A percentile compares a stretch with the other conserved stretches of the same genome.
These are phyloP conservation scores for Arabidopsis suecica DNA, from an alignment of 345 rosid genomes.

Conservation along the genomic window DNA sequence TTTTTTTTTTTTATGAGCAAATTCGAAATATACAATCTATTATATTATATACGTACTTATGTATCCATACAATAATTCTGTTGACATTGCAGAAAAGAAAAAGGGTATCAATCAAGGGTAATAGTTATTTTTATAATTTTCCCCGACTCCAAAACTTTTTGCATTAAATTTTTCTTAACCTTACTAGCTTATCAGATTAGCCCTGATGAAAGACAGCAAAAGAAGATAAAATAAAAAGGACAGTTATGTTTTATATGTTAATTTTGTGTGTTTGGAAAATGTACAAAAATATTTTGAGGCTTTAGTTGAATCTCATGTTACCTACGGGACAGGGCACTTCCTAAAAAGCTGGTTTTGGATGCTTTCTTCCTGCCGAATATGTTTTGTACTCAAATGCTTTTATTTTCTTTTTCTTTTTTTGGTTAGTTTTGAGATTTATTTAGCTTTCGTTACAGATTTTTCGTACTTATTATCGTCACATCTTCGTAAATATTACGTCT, in stretches of 20 bases:
- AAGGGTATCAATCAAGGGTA: conserved; percentile 21
- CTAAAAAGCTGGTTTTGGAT: conserved; percentile 41
- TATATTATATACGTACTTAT: not conserved
- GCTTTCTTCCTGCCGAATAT: conserved; percentile 27
- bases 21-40: not conserved
- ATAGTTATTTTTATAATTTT: not conserved
- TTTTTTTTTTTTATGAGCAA: no score
- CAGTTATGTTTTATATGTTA: conserved; percentile 35
- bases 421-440: conserved; percentile 44
- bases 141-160: conserved; percentile 31
- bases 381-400: conserved; percentile 20
- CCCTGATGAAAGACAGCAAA: conserved; percentile 42
- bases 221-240: conserved; percentile 42
- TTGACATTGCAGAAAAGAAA: conserved; percentile 22
- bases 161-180: conserved; percentile 36
- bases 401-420: conserved; percentile 26
- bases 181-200: conserved; percentile 46
- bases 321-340: conserved; percentile 37
- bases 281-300: conserved; percentile 41
- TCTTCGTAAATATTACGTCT: conserved; percentile 30
- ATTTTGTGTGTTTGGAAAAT: conserved; percentile 18
- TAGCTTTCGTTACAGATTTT: conserved; percentile 31
- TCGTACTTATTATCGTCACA: conserved; percentile 33
- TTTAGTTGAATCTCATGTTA: conserved; percentile 37
- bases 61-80: conserved; percentile 21